phyloP scores from a whole-genome alignment of 495 filamentous ascomycete species.

The Neohortaea acidophila region DNA sequence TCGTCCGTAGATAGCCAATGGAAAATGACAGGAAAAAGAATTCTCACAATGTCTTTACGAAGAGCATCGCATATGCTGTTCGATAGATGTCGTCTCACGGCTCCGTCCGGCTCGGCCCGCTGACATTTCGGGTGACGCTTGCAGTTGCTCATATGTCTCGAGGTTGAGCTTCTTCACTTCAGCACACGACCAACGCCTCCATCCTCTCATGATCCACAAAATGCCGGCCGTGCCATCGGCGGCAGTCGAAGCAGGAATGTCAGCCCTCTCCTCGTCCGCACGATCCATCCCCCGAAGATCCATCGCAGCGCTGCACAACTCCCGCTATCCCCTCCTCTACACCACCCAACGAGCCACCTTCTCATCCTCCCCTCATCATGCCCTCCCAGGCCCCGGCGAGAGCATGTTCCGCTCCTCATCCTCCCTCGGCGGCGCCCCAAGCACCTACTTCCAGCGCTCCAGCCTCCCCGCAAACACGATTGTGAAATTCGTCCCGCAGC shows the following conservation, averaged over 20 bases:
- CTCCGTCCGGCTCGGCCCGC: no score
- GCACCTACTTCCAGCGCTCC: constrained; percentile 42
- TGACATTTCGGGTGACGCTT: no score
- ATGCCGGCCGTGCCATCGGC: no score
- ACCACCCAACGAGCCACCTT: constrained; percentile 9
- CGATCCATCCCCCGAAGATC: constrained; percentile 7
- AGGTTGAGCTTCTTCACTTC: no score
- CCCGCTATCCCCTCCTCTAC: constrained; percentile 8
- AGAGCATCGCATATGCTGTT: no score
- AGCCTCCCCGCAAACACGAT: constrained; percentile 81
- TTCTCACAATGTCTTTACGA: no score
- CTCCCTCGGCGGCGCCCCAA: constrained; percentile 15
- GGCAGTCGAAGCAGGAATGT: constrained; percentile 9
- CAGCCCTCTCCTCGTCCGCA: constrained; percentile 5
- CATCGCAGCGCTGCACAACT: constrained; percentile 11
- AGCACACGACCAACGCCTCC: no score
- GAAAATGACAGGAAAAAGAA: no score
- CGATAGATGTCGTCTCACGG: no score
- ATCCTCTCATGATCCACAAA: no score
- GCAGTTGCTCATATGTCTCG: no score
- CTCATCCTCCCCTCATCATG: constrained; percentile 8
- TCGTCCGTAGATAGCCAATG: no score
- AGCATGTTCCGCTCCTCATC: constrained; percentile 18
- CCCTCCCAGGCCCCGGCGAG: constrained; percentile 12
- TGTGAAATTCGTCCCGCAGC: constrained; percentile 92